A percentile compares a stretch with the other conserved stretches of the same genome.
phyloP scores from a whole-genome alignment of 257 asterid genomes.

The Solanum stenotomum region DNA sequence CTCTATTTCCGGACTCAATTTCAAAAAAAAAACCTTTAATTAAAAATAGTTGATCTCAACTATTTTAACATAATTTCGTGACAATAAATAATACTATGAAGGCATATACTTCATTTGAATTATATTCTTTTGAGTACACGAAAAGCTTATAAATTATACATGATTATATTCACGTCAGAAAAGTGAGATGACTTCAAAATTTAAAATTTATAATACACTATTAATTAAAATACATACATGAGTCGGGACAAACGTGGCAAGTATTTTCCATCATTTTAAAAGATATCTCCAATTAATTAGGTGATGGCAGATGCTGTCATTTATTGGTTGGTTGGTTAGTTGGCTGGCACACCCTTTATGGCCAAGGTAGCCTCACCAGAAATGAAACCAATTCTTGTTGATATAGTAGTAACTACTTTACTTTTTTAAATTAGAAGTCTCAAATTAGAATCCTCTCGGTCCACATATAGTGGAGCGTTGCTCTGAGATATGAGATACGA shows the following conservation, averaged over 20 bases:
- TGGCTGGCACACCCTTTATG: neutral
- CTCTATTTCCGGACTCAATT: neutral
- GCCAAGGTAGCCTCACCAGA: neutral
- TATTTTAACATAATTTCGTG: neutral
- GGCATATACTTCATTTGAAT: neutral
- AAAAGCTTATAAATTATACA: neutral
- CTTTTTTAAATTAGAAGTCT: accelerated
- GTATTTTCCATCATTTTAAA: neutral
- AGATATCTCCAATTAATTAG: neutral
- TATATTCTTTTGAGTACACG: neutral
- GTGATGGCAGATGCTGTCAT: neutral
- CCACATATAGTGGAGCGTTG: accelerated
- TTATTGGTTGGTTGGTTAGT: neutral
- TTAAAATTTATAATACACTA: neutral
- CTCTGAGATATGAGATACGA: accelerated
- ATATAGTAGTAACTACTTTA: neutral
- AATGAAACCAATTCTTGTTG: neutral
- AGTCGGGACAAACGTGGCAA: neutral
- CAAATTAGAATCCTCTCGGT: accelerated
- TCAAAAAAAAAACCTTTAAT: neutral
- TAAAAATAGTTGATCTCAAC: neutral
- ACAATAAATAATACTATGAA: neutral
- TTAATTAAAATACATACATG: neutral
- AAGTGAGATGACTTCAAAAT: accelerated
- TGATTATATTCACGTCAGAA: too few relatives aligned